Percentiles rank a stretch among this genome's conserved stretches.
These are phyloP conservation scores for Pythium volutum DNA, from an alignment of 352 stramenopile species.

Conservation along the genomic window DNA sequence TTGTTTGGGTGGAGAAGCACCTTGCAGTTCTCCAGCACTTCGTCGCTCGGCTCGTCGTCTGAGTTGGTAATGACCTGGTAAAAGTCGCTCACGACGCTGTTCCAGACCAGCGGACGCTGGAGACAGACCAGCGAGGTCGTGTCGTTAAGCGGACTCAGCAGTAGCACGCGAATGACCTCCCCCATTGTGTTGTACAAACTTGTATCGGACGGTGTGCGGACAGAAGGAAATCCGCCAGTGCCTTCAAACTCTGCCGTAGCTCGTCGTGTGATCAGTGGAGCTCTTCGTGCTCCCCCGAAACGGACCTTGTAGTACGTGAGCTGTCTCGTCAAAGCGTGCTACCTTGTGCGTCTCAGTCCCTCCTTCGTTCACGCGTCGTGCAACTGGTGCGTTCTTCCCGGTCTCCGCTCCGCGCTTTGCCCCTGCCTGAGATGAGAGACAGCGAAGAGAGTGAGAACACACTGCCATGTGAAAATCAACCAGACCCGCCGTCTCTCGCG, in stretches of 20 bases:
- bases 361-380: neutral
- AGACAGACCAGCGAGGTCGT: constrained; percentile 78
- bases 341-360: neutral
- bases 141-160: constrained; percentile 67
- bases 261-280: neutral
- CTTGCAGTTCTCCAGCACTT: constrained; percentile 61
- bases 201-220: neutral
- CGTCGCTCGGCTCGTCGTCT: constrained; percentile 63
- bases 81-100: constrained; percentile 71
- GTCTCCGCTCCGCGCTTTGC: neutral
- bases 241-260: too few relatives aligned
- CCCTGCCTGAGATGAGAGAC: neutral
- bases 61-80: constrained; percentile 82
- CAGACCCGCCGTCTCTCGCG: constrained; percentile 5
- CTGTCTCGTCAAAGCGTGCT: neutral
- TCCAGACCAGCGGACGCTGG: constrained; percentile 75
- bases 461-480: constrained; percentile 11
- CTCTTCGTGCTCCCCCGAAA: neutral
- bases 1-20: constrained; percentile 80
- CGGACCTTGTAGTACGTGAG: neutral
- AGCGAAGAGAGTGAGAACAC: constrained; percentile 7
- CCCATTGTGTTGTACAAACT: constrained; percentile 40
- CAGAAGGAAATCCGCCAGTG: neutral
- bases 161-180: constrained; percentile 78
- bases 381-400: too few relatives aligned